Evolutionary conservation across 1,284 basidiomycete species (phyloP), one percentile per base, ranked within the genome.

Genomic region (Irpex rosettiformis): DNA sequence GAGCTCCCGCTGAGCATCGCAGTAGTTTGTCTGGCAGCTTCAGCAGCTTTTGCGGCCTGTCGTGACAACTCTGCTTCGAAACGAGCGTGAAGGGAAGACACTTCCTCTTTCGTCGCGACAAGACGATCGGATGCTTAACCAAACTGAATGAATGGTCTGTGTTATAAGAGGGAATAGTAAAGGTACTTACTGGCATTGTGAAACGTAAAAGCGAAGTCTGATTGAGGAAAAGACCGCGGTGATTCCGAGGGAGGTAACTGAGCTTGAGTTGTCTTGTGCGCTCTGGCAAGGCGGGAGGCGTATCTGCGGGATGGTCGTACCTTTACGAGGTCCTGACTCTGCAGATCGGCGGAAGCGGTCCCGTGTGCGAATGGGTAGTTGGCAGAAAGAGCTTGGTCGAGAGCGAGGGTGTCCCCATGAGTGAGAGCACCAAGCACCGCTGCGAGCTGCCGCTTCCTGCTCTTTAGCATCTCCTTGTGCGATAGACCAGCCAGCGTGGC

Each of bases 361-460:
- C 64, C 64, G 53, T 67, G 66, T 18, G 74, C 66, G 63, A 84
- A 79, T n/a, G 82, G 78, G 58, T 84, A 80, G 60, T 75, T 80
- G 7, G 82, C 78, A n/a, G 84, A 84, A 29, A 91, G 75, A 24
- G 89, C 89, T 69, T 88, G 85, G 69, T 91, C 89, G 48, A 92
- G 75, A 28, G 86, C 86, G 47, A 89, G 75, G 4, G 83, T 82
- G 70, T 89, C 85, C 6, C 81, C 82, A 63, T 82, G 78, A 6
- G 85, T 79, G 54, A 86, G 68, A 18, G 83, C 80, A 37, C 84
- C 86, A 37, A 91, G 77, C 18, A 88, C 84, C 3, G 82, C 79
- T 4, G 82, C 82, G 51, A 92, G 74, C 72, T 89, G 86, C 54
- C 85, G 77, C 67, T 86, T 89, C 62, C 89, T 74, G 56, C 73